A percentile compares a stretch with the other conserved stretches of the same genome.
Evolutionary conservation across 805 yeast species (phyloP).

Genomic region (Ogataea philodendri): DNA sequence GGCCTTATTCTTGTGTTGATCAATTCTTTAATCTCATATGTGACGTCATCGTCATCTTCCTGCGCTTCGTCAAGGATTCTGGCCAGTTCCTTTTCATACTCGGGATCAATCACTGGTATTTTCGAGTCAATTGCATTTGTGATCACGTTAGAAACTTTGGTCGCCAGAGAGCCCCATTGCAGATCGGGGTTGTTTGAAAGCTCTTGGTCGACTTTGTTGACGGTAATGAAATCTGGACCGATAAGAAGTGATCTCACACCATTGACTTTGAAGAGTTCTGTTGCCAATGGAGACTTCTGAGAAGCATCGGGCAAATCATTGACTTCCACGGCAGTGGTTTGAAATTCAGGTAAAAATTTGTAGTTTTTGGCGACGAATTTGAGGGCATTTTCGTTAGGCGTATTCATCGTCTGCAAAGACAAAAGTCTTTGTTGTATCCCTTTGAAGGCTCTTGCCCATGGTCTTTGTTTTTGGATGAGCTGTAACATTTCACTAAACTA

Average conservation of each 20-base stretch:
- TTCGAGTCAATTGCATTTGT: conserved; percentile 28
- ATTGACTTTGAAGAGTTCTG: conserved; percentile 53
- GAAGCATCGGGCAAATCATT: conserved; percentile 52
- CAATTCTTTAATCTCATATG: conserved; percentile 65
- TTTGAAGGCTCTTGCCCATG: too few relatives aligned
- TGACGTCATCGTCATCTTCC: conserved; percentile 66
- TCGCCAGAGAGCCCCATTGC: conserved; percentile 32
- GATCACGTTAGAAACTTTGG: conserved; percentile 27
- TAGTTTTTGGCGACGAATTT: conserved; percentile 56
- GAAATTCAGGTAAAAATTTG: conserved; percentile 44
- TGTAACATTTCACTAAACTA: too few relatives aligned
- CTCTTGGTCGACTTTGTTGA: conserved; percentile 49
- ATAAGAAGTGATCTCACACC: conserved; percentile 72
- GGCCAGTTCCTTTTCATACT: conserved; percentile 24
- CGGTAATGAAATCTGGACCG: conserved; percentile 71
- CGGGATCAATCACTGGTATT: conserved; percentile 26
- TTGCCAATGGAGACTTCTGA: conserved; percentile 62
- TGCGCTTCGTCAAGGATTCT: conserved; percentile 30
- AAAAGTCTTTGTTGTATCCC: conserved; percentile 14
- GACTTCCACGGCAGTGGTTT: conserved; percentile 48
- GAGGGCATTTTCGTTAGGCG: conserved; percentile 76
- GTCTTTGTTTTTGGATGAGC: too few relatives aligned
- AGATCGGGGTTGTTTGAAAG: conserved; percentile 35
- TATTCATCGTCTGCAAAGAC: conserved; percentile 45
- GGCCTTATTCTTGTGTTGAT: conserved; percentile 71